A percentile compares a stretch with the other conserved stretches of the same genome.
Evolutionary conservation across 1,139 yeast genomes (phyloP).

Genomic region (Taiozyma sp.): DNA sequence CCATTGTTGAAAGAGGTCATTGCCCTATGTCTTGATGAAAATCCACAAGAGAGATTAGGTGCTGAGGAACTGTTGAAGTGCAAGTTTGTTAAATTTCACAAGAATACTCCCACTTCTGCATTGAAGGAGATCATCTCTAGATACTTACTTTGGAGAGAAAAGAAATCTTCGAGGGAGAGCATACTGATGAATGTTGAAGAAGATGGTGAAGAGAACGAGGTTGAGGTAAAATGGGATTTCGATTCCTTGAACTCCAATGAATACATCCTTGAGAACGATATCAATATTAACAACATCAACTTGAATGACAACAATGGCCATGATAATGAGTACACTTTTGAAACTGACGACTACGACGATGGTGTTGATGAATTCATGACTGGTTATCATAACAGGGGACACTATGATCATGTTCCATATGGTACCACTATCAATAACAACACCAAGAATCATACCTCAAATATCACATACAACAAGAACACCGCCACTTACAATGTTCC

Average conservation of each 20-base stretch:
- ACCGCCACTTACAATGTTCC: constrained; percentile 24
- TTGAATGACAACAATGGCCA: constrained; percentile 24
- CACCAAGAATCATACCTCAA: constrained; percentile 10
- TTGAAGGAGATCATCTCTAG: constrained; percentile 76
- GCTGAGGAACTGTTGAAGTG: constrained; percentile 83
- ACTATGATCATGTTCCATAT: constrained; percentile 5
- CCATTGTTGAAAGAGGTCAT: constrained; percentile 76
- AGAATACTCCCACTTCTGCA: constrained; percentile 50
- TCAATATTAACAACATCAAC: constrained; percentile 41
- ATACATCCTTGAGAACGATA: constrained; percentile 63
- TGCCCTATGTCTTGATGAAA: constrained; percentile 90
- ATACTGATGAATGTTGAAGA: constrained; percentile 27
- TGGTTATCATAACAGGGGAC: constrained; percentile 15
- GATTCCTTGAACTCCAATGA: constrained; percentile 71
- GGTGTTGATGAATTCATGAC: constrained; percentile 30
- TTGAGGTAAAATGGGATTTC: constrained; percentile 86
- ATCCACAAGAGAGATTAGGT: constrained; percentile 78
- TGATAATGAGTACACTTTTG: constrained; percentile 9
- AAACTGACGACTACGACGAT: constrained; percentile 24
- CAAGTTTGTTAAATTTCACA: constrained; percentile 61
- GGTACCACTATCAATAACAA: constrained; percentile 8
- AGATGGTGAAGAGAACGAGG: constrained; percentile 28
- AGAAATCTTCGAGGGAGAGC: constrained; percentile 45
- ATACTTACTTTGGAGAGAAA: constrained; percentile 77
- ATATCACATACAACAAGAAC: constrained; percentile 22